Evolutionary conservation across 116 monocot genomes (phyloP), one percentile per base, ranked within the genome.

Genomic region (Zostera marina): DNA sequence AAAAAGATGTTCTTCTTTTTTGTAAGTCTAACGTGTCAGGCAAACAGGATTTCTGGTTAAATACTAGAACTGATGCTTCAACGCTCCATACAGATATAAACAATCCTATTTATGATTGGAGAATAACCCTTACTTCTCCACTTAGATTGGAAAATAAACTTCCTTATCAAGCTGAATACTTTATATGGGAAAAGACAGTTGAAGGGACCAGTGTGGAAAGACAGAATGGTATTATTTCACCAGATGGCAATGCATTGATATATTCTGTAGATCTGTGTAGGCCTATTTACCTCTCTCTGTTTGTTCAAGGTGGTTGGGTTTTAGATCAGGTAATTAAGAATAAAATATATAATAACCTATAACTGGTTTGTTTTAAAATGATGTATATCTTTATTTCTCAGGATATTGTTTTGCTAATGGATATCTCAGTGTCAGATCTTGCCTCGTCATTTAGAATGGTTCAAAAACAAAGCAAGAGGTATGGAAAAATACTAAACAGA

Each of bases 101-200:
- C 68, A 42, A 62, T 68, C 96, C 96, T 53, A 63, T 96, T 63
- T 89, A 85, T 82, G 96, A 96, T 64, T 96, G 96, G 96, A 89
- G 77, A 76, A 85, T 96, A 43, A 85, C 81, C 59, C 42, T 96
- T 21, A 89, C 75, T 76, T 74, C 96, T 19, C 63, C 67, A 72
- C 58, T 96, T 59, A 89, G 72, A 65, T 63, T 96, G 48, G 96
- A 96, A 70, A 96, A 96, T 42, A 85, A 81, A 58, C 89, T 96
- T 68, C 96, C 96, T 11, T 82, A 64, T 62, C 70, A 82, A 66
- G 80, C 96, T 56, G 85, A 89, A 64, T 89, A 73, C 76, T 65
- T 70, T 66, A 76, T 96, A 32, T 96, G 89, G 96, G 89, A 96
- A 70, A 89, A 71, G 74, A 54, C 62, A 52, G 10, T 42, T 47